Evolutionary conservation across 2,329 filamentous ascomycete species (phyloP), one percentile per base, ranked within the genome.

Genomic region (Cercospora canescens): DNA sequence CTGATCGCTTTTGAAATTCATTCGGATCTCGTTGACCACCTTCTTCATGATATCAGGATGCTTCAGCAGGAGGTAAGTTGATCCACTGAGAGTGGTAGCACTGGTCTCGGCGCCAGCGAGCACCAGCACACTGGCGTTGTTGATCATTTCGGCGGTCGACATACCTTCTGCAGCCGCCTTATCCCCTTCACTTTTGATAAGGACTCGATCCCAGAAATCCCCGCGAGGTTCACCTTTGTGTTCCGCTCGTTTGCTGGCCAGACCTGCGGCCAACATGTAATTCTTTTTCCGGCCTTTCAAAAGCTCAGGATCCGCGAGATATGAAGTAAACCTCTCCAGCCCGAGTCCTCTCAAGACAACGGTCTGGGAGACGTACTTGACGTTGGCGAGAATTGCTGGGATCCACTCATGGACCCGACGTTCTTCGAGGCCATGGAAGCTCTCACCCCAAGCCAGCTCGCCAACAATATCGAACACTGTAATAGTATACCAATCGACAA

Each of bases 1-100:
- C 4, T 68, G 69, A 16, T 70, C 67, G 16, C 67, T 73, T 7
- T 63, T 69, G 69, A 84, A 85, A 0, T 76, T 60, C 5, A 69
- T 63, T 3, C 81, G 77, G 6, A 85, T 74, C 65, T 85, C 84
- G 0, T 73, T 63, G 2, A 74, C 73, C 2, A 85, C 73, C 28
- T 76, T 79, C 1, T 73, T 67, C 62, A 82, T 69, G 0, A 75
- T 71, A 8, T 56, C 62, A 4, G 70, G 70, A 18, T 72, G 48
- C 32, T 60, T 65, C 32, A 67, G 65, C 5, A 77, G 65, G 12
- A 72, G 64, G 61, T 74, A 77, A 1, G 67, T 73, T 2, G 70
- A 65, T 12, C 69, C 72, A 6, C 64, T 60, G 24, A 78, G 63
- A 8, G 76, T 65, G 6, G 76, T 77, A 4, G 74, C 74, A 16